Evolutionary conservation across 257 asterid genomes (phyloP).

Genomic region (Phtheirospermum japonicum): DNA sequence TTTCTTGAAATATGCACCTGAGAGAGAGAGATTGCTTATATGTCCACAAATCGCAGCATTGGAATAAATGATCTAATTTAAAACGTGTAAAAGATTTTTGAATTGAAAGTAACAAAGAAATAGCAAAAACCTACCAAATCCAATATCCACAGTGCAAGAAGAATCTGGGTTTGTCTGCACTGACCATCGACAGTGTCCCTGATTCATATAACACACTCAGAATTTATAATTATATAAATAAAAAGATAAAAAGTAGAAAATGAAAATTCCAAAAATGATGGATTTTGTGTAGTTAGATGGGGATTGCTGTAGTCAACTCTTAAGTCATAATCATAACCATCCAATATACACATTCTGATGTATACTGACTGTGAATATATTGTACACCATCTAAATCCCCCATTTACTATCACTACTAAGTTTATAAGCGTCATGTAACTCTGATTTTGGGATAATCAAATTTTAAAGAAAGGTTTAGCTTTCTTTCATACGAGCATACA

Average conservation of each 20-base stretch:
- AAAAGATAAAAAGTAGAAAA: neutral
- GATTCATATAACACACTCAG: conserved; percentile 31
- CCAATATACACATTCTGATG: conserved; percentile 3
- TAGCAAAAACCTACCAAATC: conserved; percentile 57
- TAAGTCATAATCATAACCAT: neutral
- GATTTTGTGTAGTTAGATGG: neutral
- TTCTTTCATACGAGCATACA: neutral
- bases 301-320: conserved; percentile 14
- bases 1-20: conserved; percentile 88
- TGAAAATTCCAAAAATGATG: neutral
- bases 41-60: neutral
- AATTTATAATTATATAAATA: neutral
- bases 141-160: conserved; percentile 62
- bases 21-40: conserved; percentile 1
- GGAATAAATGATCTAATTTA: neutral
- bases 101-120: conserved; percentile 5
- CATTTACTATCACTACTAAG: neutral
- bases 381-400: neutral
- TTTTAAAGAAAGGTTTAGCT: too few relatives aligned
- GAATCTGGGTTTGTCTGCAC: conserved; percentile 59
- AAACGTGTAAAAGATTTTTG: neutral
- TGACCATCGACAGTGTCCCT: conserved; percentile 83
- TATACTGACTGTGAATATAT: neutral
- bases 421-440: neutral
- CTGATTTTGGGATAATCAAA: neutral